These are phyloP conservation scores for Moesziomyces antarcticus DNA, from an alignment of 1,284 basidiomycete species.

Conservation along the genomic window DNA sequence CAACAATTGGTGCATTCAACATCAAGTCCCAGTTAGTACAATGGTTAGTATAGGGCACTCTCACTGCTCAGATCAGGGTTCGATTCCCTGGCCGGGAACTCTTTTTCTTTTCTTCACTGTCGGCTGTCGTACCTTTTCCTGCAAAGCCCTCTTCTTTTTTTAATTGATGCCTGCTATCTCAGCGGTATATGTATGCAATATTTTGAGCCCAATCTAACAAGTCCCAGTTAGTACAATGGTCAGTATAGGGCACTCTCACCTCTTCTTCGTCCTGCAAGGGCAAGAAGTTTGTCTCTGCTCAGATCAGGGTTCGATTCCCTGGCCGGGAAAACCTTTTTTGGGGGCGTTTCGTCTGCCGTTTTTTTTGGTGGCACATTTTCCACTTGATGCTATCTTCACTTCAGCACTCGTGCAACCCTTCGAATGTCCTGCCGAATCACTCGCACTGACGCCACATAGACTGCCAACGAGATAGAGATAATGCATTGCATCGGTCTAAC, in stretches of 20 bases:
- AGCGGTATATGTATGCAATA: not conserved
- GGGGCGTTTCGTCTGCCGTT: too few relatives aligned
- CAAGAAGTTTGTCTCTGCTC: conserved; percentile 3
- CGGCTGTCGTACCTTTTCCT: too few relatives aligned
- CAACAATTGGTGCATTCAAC: not conserved
- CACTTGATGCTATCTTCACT: not conserved
- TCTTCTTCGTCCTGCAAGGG: too few relatives aligned
- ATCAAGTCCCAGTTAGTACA: conserved; percentile 33
- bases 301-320: conserved; percentile 57
- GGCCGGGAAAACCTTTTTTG: conserved; percentile 38
- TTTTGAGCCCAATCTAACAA: not conserved
- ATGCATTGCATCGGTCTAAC: not conserved
- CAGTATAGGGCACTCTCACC: conserved; percentile 46
- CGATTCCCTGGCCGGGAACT: conserved; percentile 54
- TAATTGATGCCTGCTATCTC: too few relatives aligned
- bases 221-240: conserved; percentile 45
- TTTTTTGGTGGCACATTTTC: conserved; percentile 1
- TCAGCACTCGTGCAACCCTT: not conserved
- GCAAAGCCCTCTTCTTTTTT: too few relatives aligned
- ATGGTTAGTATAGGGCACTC: conserved; percentile 48
- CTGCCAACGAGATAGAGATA: not conserved
- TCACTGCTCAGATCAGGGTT: conserved; percentile 54
- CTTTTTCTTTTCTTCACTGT: conserved; percentile 3
- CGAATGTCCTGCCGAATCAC: too few relatives aligned
- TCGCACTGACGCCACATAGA: too few relatives aligned